phyloP scores from a whole-genome alignment of 2,329 filamentous ascomycete genomes.

The Emmonsiellopsis sp. region DNA sequence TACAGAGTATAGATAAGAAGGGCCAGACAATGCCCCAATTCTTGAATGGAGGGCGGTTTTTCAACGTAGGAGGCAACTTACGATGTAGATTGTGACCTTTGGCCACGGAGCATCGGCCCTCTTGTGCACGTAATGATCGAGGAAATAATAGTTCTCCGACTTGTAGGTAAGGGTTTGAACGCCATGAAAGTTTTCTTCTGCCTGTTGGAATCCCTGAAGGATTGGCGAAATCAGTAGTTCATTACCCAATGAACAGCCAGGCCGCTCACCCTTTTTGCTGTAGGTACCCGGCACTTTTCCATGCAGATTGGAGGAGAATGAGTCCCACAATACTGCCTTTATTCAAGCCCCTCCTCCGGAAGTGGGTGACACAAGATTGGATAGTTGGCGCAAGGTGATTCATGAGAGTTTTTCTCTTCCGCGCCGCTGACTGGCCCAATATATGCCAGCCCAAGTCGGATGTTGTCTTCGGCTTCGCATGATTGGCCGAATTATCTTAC shows the following conservation, averaged over 20 bases:
- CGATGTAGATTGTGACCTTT: too few species aligned
- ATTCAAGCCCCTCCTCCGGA: not conserved
- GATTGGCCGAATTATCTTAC: not conserved
- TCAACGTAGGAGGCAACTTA: too few species aligned
- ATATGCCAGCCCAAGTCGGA: not conserved
- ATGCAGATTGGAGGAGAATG: not conserved
- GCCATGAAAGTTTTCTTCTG: too few species aligned
- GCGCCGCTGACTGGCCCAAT: not conserved
- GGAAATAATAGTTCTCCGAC: too few species aligned
- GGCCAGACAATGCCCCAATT: too few species aligned
- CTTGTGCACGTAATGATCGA: too few species aligned
- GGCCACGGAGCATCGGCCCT: too few species aligned
- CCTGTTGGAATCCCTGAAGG: too few species aligned
- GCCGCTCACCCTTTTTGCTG: not conserved
- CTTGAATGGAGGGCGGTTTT: too few species aligned
- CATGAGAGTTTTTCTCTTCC: not conserved
- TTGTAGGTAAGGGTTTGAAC: too few species aligned
- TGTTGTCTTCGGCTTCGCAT: not conserved
- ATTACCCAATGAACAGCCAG: not conserved
- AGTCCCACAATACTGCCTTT: not conserved
- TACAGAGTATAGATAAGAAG: not conserved
- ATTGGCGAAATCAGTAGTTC: not conserved
- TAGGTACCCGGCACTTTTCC: constrained; percentile 7
- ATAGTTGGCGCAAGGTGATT: not conserved
- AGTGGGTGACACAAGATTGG: constrained; percentile 4